Evolutionary conservation across 1,139 yeast genomes (phyloP).

Genomic region (Geotrichum phurueaensis): DNA sequence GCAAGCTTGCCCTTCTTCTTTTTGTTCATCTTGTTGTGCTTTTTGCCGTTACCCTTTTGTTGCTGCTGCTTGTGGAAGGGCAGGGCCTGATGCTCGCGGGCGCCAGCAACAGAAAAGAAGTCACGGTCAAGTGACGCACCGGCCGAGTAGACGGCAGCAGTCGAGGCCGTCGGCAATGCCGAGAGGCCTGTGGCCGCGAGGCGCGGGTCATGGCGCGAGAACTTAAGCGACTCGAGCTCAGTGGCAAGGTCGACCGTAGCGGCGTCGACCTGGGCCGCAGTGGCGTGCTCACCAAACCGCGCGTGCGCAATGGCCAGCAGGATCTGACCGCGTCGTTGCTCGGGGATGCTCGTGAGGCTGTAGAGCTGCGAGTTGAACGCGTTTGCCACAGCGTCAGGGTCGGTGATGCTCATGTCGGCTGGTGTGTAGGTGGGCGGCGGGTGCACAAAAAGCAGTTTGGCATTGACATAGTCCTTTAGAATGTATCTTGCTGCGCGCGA

Average conservation of each 20-base stretch:
- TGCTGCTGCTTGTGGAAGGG: slow-evolving; percentile 62
- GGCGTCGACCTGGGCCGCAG: slow-evolving; percentile 33
- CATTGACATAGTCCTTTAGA: slow-evolving; percentile 90
- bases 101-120: slow-evolving; percentile 63
- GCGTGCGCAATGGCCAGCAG: slow-evolving; percentile 40
- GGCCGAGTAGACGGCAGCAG: slow-evolving; percentile 46
- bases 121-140: slow-evolving; percentile 75
- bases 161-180: slow-evolving; percentile 35
- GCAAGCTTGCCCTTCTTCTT: slow-evolving; percentile 43
- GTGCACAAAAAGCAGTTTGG: slow-evolving; percentile 74
- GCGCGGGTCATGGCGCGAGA: slow-evolving; percentile 65
- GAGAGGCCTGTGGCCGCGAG: slow-evolving; percentile 17
- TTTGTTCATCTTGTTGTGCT: slow-evolving; percentile 75
- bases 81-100: slow-evolving; percentile 55
- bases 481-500: slow-evolving; percentile 90
- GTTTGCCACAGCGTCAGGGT: slow-evolving; percentile 38
- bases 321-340: slow-evolving; percentile 67
- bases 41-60: slow-evolving; percentile 44
- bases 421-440: slow-evolving; percentile 64
- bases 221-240: slow-evolving; percentile 67
- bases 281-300: slow-evolving; percentile 17
- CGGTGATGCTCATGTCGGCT: slow-evolving; percentile 34
- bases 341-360: slow-evolving; percentile 54
- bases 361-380: slow-evolving; percentile 74
- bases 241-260: slow-evolving; percentile 57